Conservation (phyloP, 352 stramenopile genomes). For the Globisporangium splendens region DNA sequence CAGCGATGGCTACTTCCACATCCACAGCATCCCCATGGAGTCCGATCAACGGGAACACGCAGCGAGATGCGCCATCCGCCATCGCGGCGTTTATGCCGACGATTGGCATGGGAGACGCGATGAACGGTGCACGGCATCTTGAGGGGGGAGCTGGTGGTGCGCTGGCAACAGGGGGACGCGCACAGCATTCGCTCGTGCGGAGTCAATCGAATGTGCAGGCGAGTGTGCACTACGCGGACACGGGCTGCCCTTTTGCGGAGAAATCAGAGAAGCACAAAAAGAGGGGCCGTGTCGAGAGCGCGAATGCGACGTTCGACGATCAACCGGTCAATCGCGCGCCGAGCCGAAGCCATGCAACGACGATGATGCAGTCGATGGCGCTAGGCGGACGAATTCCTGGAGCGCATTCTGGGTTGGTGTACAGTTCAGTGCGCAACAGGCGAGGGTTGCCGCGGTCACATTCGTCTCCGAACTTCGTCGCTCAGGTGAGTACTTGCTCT, state of each 20-base stretch:
- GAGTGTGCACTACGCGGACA: background rate
- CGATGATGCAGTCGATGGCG: constrained; percentile 9
- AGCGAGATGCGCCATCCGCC: background rate
- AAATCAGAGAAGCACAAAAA: constrained; percentile 33
- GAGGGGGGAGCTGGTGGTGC: background rate
- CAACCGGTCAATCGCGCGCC: constrained; percentile 10
- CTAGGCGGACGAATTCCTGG: constrained; percentile 2
- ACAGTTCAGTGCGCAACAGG: background rate
- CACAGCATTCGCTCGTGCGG: background rate
- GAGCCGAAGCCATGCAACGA: constrained; percentile 13
- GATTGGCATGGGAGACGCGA: background rate
- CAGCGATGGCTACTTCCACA: background rate
- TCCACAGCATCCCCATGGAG: constrained; percentile 4
- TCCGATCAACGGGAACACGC: background rate
- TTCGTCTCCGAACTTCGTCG: constrained; percentile 23
- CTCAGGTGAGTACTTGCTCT: constrained; percentile 10
- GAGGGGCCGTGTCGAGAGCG: constrained; percentile 66
- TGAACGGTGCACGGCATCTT: background rate
- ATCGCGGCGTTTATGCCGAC: constrained; percentile 7
- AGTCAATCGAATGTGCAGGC: background rate
- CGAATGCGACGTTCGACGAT: constrained; percentile 28
- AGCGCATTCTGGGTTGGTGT: background rate
- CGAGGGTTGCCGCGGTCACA: constrained; percentile 17
- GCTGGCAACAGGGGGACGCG: too few relatives aligned
- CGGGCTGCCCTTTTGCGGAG: constrained; percentile 16